These are phyloP conservation scores for Schoenoplectus triqueter DNA, from an alignment of 202 grass and related monocot species.

Conservation along the genomic window DNA sequence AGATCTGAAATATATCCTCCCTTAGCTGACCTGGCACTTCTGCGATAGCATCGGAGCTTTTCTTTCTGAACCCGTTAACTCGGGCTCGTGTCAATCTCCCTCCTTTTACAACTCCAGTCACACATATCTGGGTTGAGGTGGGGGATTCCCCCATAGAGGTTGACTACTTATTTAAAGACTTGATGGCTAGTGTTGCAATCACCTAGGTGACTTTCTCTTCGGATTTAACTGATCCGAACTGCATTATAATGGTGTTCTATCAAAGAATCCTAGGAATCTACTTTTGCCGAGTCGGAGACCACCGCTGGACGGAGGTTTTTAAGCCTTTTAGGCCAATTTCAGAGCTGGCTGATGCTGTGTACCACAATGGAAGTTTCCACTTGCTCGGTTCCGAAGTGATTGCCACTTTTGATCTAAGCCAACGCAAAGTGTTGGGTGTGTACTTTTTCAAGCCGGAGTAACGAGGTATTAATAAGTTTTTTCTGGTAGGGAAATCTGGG, in stretches of 20 bases:
- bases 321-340: not conserved
- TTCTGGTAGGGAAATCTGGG: slow-evolving; percentile 20
- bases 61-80: slow-evolving; percentile 9
- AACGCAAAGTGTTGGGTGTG: not conserved
- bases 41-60: not conserved
- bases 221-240: not conserved
- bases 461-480: not conserved
- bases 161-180: not conserved
- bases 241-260: not conserved
- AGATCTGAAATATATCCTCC: not conserved
- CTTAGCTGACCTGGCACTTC: not conserved
- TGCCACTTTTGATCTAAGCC: not conserved
- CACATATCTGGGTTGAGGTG: not conserved
- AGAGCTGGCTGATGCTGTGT: not conserved
- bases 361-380: not conserved
- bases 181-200: not conserved
- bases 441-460: slow-evolving; percentile 15
- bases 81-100: not conserved
- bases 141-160: not conserved
- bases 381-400: not conserved
- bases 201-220: not conserved
- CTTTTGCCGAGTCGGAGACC: slow-evolving; percentile 1
- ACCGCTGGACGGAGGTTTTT: not conserved
- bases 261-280: not conserved
- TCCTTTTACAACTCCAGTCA: not conserved